Conservation (phyloP, 2,329 filamentous ascomycete species). For the Endocalyx cinctus region DNA sequence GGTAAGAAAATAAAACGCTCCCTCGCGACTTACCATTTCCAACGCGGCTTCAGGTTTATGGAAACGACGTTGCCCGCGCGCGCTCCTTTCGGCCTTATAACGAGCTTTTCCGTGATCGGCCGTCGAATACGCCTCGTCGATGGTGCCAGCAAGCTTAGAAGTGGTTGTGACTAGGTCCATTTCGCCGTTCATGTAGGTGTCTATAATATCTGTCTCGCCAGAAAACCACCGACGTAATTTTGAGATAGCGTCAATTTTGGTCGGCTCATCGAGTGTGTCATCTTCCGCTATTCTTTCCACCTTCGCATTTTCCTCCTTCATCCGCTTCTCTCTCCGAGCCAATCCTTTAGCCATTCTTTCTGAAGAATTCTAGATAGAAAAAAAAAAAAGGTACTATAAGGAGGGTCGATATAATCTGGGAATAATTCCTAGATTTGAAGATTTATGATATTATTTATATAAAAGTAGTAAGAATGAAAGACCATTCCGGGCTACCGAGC, state of each 20-base stretch:
- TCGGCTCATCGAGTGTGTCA: conserved; percentile 7
- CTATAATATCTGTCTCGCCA: conserved; percentile 2
- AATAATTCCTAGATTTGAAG: too few species aligned
- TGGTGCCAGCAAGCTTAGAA: conserved; percentile 5
- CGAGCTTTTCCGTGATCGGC: conserved; percentile 5
- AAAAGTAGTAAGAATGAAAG: too few species aligned
- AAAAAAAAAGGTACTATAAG: too few species aligned
- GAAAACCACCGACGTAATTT: conserved; percentile 6
- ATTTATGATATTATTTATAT: too few species aligned
- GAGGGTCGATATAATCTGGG: too few species aligned
- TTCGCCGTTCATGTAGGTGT: conserved; percentile 6
- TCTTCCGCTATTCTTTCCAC: conserved; percentile 4
- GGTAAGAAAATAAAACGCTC: too few species aligned
- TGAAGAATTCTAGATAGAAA: too few species aligned
- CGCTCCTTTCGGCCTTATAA: conserved; percentile 1
- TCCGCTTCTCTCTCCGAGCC: not conserved
- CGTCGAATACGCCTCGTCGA: conserved; percentile 8
- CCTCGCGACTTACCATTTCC: conserved; percentile 5
- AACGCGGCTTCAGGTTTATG: conserved; percentile 5
- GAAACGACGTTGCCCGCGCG: conserved; percentile 1
- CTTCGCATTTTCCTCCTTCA: not conserved
- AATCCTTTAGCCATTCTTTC: not conserved
- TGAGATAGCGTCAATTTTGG: conserved; percentile 9
- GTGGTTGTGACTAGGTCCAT: conserved; percentile 3
- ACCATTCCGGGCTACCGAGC: too few species aligned